Base-by-base conservation (phyloP, 179 eudicot genomes). In the Beta macrorhiza region DNA sequence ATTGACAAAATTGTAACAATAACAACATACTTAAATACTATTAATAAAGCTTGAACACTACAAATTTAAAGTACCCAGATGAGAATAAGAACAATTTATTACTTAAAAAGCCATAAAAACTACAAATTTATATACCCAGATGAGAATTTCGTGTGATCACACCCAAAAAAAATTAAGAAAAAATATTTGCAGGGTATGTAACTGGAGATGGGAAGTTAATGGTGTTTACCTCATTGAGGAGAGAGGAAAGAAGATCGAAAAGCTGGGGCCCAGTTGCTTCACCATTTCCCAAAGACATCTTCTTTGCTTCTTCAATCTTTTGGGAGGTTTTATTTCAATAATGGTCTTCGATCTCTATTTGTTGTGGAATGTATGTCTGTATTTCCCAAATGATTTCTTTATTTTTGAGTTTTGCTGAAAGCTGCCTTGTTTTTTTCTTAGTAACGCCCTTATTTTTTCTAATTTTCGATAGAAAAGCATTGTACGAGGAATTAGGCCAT, bases 181-280 rank as follows among this genome's bases (percentile, higher is more conserved):
- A 37, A 2, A 37, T 37, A 37, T 37, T 9, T 19, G 49, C 44
- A 72, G 42, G 29, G 42, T 22, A 5, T 14, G 8, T 17, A 49
- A 59, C 11, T 82, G 64, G 53, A 10, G 10, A 16, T 29, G 17
- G n/a, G 45, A 2, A 19, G 29, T 5, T 7, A 12, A 22, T 10
- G 15, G 37, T 19, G n/a, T 5, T 45, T 68, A 89, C 91, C 89
- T 89, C 81, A 42, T 80, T 81, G 64, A 90, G 89, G 56, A 90
- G 90, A 83, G 76, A n/a, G 42, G 93, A 83, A 45, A 90, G 86
- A 67, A 90, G 90, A 37, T 87, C 85, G 80, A 90, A 90, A 5
- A 90, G 89, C 75, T 89, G 90, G 16, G 83, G 88, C 64, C 87
- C 83, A 56, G 88, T 76, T 76, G 85, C 79, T 76, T 67, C 82